Conservation (phyloP, 148 eudicot species). For the Tetragonia tetragonoides region DNA sequence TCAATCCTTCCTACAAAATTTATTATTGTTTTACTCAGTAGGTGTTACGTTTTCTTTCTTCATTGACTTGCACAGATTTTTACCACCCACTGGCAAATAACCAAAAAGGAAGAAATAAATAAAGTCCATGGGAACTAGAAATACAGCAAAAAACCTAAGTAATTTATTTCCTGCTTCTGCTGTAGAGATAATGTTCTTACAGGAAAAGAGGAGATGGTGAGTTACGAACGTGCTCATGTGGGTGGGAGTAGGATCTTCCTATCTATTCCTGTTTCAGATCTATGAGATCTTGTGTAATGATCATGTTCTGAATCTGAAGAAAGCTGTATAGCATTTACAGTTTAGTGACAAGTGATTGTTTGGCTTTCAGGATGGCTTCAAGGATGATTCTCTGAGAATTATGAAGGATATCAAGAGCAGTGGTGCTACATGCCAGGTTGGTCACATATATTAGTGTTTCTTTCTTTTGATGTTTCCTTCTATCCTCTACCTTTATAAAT, state of each 20-base stretch:
- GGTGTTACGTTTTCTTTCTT: too few relatives aligned
- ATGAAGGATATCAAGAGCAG: conserved; percentile 40
- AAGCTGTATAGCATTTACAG: not conserved
- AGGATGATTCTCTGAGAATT: conserved; percentile 42
- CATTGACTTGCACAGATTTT: too few relatives aligned
- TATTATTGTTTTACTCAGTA: not conserved
- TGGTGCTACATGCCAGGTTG: conserved; percentile 68
- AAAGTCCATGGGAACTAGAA: too few relatives aligned
- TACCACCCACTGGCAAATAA: too few relatives aligned
- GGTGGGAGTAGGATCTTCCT: not conserved
- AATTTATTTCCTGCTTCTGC: too few relatives aligned
- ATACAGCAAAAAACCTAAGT: too few relatives aligned
- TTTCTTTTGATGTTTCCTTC: not conserved
- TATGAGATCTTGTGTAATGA: not conserved
- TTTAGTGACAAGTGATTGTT: not conserved
- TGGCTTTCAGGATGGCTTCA: conserved; percentile 62
- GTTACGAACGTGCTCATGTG: not conserved
- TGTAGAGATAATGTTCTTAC: too few relatives aligned
- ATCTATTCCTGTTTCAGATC: not conserved
- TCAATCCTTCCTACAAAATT: not conserved
- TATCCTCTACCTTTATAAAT: too few relatives aligned
- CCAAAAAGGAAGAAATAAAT: too few relatives aligned
- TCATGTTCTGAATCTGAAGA: not conserved
- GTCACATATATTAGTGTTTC: conserved; percentile 7
- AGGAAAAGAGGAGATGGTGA: too few relatives aligned